phyloP scores from a whole-genome alignment of 495 filamentous ascomycete genomes.

The Astrothelium subdiscretum region DNA sequence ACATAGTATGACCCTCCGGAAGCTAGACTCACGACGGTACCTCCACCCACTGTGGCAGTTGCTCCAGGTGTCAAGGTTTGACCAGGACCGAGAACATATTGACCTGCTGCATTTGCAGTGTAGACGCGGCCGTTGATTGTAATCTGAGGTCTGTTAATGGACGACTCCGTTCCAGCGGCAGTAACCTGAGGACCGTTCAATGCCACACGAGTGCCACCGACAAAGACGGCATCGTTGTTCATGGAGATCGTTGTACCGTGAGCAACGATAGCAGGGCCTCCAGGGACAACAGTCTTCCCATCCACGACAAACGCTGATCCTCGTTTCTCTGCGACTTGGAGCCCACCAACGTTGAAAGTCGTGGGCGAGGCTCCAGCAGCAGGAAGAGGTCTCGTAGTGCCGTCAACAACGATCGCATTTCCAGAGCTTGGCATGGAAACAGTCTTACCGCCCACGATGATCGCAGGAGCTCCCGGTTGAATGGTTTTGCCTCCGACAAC shows the following conservation, averaged over 20 bases:
- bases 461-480: slow-evolving; percentile 1
- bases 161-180: background rate
- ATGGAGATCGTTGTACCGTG: slow-evolving; percentile 8
- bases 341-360: background rate
- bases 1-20: slow-evolving; percentile 19
- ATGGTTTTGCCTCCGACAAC: slow-evolving; percentile 5
- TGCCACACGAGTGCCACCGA: background rate
- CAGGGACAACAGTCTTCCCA: slow-evolving; percentile 13
- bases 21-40: slow-evolving; percentile 15
- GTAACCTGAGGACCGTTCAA: background rate
- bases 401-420: slow-evolving; percentile 4
- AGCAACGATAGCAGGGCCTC: slow-evolving; percentile 17
- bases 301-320: slow-evolving; percentile 2
- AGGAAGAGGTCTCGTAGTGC: background rate
- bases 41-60: slow-evolving; percentile 15
- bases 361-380: background rate
- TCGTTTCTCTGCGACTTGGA: background rate
- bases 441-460: background rate
- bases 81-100: slow-evolving; percentile 22
- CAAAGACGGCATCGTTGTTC: background rate
- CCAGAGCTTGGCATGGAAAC: slow-evolving; percentile 2
- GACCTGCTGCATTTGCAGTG: slow-evolving; percentile 26
- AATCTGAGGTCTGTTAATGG: slow-evolving; percentile 18
- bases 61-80: slow-evolving; percentile 24
- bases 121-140: slow-evolving; percentile 22